Evolutionary conservation across 495 filamentous ascomycete genomes (phyloP), one percentile per base, ranked within the genome.

Genomic region (Penicillium verhagenii): DNA sequence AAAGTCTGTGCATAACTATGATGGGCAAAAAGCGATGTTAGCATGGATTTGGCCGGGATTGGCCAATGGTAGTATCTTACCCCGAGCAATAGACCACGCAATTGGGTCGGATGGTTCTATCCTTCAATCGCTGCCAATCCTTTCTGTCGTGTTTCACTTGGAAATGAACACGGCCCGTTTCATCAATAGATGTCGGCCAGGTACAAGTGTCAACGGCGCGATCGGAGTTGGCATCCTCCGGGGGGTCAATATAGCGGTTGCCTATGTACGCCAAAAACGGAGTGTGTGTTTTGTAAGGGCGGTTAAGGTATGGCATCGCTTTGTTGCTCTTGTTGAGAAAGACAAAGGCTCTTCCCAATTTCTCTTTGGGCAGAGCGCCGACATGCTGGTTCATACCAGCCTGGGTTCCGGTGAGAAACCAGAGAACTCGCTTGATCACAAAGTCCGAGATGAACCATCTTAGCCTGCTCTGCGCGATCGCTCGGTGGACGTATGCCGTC

Each of bases 291-390:
- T 56, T 45, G 8, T 60, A 60, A 11, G 58, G 58, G 1, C 53
- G 53, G 39, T 56, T 60, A 37, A 60, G 54, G 39, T 60, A 57
- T 1, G 58, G 58, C 58, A 60, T 60, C 13, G 58, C 58, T 26
- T 60, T 60, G 45, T 45, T 60, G 33, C 53, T 57, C 44, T 60
- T 60, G 54, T 56, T 57, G 24, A 57, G 46, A 13, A 60, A 60
- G n/a, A 60, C 58, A 38, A 44, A 57, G 11, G 53, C 53, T 26
- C 53, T 56, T 2, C 54, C 54, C 13, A 57, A 31, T 47, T 50
- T 45, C 23, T 60, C 53, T 8, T 50, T 50, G 7, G 58, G 50
- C 29, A 60, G 53, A 50, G 43, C 50, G 18, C 58, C 53, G 3
- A 60, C 50, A 31, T 53, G 54, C 50, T 60, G 58, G 29, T 60